These are phyloP conservation scores for Phytopythium boreale DNA, from an alignment of 352 stramenopile genomes.

Conservation along the genomic window DNA sequence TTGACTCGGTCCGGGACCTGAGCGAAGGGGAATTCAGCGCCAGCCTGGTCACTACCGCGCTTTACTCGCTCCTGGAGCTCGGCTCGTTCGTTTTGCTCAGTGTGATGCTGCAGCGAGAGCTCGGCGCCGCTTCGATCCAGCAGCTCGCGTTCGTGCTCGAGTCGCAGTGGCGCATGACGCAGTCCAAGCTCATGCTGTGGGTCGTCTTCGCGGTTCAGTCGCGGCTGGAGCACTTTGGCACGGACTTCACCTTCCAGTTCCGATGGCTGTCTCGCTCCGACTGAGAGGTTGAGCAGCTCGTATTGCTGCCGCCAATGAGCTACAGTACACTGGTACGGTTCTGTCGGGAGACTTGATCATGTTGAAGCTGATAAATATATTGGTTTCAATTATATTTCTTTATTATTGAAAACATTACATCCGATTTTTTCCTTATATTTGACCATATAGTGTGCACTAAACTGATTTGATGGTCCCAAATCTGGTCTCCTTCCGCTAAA, in stretches of 20 bases:
- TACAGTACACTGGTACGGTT: too few relatives aligned
- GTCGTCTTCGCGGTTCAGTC: slow-evolving; percentile 18
- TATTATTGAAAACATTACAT: too few relatives aligned
- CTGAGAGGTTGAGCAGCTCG: background rate
- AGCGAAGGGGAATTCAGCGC: slow-evolving; percentile 8
- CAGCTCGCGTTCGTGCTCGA: slow-evolving; percentile 33
- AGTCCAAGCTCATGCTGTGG: slow-evolving; percentile 36
- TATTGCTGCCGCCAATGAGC: background rate
- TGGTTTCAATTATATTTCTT: too few relatives aligned
- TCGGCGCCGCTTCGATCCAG: slow-evolving; percentile 20
- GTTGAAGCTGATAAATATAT: too few relatives aligned
- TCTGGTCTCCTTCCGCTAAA: too few relatives aligned
- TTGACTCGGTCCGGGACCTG: slow-evolving; percentile 12
- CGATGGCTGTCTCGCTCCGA: slow-evolving; percentile 15
- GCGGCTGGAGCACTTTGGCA: slow-evolving; percentile 20
- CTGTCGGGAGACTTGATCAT: too few relatives aligned
- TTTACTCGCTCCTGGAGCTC: slow-evolving; percentile 32
- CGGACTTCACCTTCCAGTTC: slow-evolving; percentile 30
- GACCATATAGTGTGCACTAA: too few relatives aligned
- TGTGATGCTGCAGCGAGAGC: slow-evolving; percentile 16
- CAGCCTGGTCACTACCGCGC: slow-evolving; percentile 14
- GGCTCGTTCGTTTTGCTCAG: slow-evolving; percentile 25
- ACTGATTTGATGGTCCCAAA: too few relatives aligned
- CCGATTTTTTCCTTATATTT: too few relatives aligned
- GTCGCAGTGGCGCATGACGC: slow-evolving; percentile 28